Evolutionary conservation across 176 grass and related monocot species (phyloP), one percentile per base, ranked within the genome.

Genomic region (Pontederia paniculata): DNA sequence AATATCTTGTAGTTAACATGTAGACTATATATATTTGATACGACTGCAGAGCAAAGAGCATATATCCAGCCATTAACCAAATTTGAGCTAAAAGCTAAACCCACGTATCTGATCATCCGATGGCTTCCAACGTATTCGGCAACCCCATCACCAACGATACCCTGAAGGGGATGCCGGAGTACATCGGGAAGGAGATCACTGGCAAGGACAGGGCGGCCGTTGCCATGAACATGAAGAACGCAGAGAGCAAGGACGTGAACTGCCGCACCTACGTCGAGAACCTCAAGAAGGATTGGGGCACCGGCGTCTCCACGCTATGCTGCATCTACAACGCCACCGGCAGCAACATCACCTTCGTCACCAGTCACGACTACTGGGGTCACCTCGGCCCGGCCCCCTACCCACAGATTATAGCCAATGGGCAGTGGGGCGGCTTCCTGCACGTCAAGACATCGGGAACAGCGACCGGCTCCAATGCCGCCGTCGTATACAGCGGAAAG

Each of bases 251-350:
- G 59, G 17, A 47, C 9, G 10, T 12, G 3, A 1, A 48, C 6
- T 42, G 43, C 13, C 42, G 12, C 60, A 2, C 21, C 9, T 48
- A 47, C 17, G 25, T 63, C 8, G 10, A 48, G 17, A 14, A 13
- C 0, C 16, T 63, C 10, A 48, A 63, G 11, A 19, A 46, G 0
- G 0, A 9, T 11, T 63, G 12, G 13, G 60, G 60, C 16, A 14
- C 13, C 44, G 59, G 42, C 4, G 59, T 46, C 43, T 47, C 43
- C 43, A 46, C 59, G 8, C 43, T 62, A 5, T 46, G 42, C 42
- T 9, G 45, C 5, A 2, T 47, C n/a, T 62, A 62, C 16, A 62
- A 62, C 17, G 59, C 59, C 17, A 62, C 59, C 18, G 59, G 59
- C 12, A n/a, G 8, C 17, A 1, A n/a, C 4, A 0, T 63, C 12